Base-by-base conservation (phyloP, 352 stramenopile species). In the Aphanomyces invadans region DNA sequence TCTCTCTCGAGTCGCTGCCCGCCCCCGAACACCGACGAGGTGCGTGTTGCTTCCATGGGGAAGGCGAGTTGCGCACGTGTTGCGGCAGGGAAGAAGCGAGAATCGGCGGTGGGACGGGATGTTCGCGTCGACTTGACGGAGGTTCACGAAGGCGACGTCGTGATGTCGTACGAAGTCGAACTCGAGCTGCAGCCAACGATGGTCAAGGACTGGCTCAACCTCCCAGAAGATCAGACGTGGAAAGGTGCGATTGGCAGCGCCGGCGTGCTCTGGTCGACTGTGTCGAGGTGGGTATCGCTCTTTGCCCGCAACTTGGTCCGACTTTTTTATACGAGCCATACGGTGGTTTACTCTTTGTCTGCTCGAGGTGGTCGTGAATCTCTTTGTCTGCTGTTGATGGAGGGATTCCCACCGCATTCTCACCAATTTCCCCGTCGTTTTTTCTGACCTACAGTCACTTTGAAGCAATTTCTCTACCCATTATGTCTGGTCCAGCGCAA, bases 51-150 rank as follows among this genome's bases (percentile, higher is more conserved):
- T n/a, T n/a, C n/a, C n/a, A n/a, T n/a, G n/a, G n/a, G n/a, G n/a
- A n/a, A n/a, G n/a, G n/a, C n/a, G n/a, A n/a, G n/a, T n/a, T n/a
- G n/a, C 70, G 61, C 79, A 76, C 1, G 76, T 83, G 53, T 56
- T 92, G 10, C n/a, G n/a, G n/a, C 80, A 15, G 77, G 89, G 73
- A 88, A 86, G 52, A 83, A 94, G 33, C 79, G 85, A n/a, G 81
- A 76, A 29, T 94, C 83, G 4, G 85, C 85, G 2, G 78, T 94
- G 0, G 85, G 85, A 3, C 74, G 75, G 2, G 83, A 94, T n/a
- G 52, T 92, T 26, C 85, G 81, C n/a, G 73, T 94, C 9, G 85
- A 94, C 28, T 69, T 94, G 31, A 94, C 85, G 36, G 87, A 92
- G 59, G 83, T 94, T 52, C 71, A 86, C 3, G 85, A 90, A 32